A percentile compares a stretch with the other conserved stretches of the same genome.
Conservation (phyloP, 371 early-diverging fungal species). For the Nematocida homosporus region DNA sequence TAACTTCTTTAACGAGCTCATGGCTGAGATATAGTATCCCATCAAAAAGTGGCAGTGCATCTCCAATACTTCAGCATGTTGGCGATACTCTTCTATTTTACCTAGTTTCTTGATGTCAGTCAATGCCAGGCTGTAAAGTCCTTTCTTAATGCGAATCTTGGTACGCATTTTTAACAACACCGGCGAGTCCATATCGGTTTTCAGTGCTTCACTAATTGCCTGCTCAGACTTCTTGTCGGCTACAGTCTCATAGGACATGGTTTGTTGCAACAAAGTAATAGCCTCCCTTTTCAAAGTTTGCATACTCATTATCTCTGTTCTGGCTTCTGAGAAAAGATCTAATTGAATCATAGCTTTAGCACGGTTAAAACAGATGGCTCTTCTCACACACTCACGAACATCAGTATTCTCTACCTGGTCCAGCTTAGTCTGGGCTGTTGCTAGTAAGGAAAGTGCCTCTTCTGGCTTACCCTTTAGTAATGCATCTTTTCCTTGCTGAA, state of each 20-base stretch:
- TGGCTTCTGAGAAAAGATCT: constrained; percentile 7
- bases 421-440: neutral
- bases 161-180: constrained; percentile 13
- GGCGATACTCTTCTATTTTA: neutral
- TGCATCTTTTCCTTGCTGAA: constrained; percentile 2
- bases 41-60: constrained; percentile 41
- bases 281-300: constrained; percentile 3
- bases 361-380: neutral
- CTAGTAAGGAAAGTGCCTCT: constrained; percentile 1
- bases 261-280: constrained; percentile 15
- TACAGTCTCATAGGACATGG: neutral
- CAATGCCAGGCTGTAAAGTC: constrained; percentile 16
- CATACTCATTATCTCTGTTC: neutral
- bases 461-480: neutral
- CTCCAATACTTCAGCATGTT: constrained; percentile 2
- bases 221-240: neutral
- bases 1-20: neutral
- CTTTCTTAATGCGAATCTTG: constrained; percentile 13
- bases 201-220: constrained; percentile 20
- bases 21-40: constrained; percentile 6
- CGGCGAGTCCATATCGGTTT: constrained; percentile 8
- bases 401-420: neutral
- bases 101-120: constrained; percentile 16
- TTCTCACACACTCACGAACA: neutral
- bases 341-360: constrained; percentile 30